Percentiles rank a stretch among this genome's conserved stretches.
These are phyloP conservation scores for Wallacemonas collosoma DNA, from an alignment of 208 protist species.

Conservation along the genomic window DNA sequence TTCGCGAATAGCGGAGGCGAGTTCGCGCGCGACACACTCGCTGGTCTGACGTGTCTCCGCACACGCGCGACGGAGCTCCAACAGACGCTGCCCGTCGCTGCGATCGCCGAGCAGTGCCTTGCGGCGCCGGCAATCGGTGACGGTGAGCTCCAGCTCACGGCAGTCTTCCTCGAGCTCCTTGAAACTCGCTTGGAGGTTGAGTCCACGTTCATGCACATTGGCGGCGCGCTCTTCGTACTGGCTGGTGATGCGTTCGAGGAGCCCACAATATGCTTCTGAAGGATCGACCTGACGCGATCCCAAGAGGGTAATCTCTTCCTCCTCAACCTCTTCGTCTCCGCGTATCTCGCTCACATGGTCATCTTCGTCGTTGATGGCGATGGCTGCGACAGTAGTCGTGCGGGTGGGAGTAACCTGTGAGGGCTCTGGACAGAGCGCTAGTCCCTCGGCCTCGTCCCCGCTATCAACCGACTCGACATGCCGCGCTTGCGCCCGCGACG, in stretches of 20 bases:
- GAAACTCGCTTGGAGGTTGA: slow-evolving; percentile 37
- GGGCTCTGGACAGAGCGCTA: too few species aligned
- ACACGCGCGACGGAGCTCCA: slow-evolving; percentile 50
- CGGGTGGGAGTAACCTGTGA: too few species aligned
- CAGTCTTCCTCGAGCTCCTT: slow-evolving; percentile 70
- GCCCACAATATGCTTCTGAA: slow-evolving; percentile 49
- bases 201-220: slow-evolving; percentile 41
- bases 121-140: slow-evolving; percentile 37
- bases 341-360: background rate
- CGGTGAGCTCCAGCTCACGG: slow-evolving; percentile 38
- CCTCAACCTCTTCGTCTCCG: slow-evolving; percentile 10
- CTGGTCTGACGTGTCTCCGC: slow-evolving; percentile 43
- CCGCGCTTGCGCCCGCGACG: background rate
- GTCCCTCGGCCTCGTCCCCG: too few species aligned
- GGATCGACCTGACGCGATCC: slow-evolving; percentile 44
- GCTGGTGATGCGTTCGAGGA: slow-evolving; percentile 34
- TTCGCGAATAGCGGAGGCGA: slow-evolving; percentile 47
- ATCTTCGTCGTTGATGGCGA: background rate
- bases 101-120: slow-evolving; percentile 38
- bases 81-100: slow-evolving; percentile 30
- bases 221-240: slow-evolving; percentile 36
- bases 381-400: too few species aligned
- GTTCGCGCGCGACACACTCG: slow-evolving; percentile 43
- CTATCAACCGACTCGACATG: background rate
- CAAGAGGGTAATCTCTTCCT: slow-evolving; percentile 44